Base-by-base conservation (phyloP, 1,284 basidiomycete species). In the Mycosarcoma mackinlayi region DNA sequence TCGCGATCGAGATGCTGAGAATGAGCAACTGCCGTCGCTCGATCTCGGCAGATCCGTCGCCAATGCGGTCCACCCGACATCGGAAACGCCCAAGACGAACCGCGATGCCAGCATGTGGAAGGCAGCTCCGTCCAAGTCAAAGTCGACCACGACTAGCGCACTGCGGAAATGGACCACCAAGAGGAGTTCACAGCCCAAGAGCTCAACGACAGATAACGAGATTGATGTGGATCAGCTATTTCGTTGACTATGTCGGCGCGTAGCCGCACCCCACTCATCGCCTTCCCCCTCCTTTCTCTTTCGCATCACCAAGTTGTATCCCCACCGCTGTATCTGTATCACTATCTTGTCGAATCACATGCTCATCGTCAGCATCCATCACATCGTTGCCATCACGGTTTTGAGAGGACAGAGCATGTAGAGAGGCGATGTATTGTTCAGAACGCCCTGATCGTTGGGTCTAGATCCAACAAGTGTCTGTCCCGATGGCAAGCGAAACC, bases 161-260 rank as follows among this genome's bases (percentile, higher is more conserved):
- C 39, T 59, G 45, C 56, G 62, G 9, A 59, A 59, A 33, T 59
- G 63, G 63, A 59, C 56, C n/a, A 51, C 18, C 24, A 65, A 55
- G 40, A 50, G 42, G 38, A 41, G 21, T 7, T 31, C 45, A 6
- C 40, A 45, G 33, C 33, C n/a, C 34, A 40, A 39, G 27, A 44
- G 34, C 24, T 45, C 23, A 28, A 30, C 23, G 13, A 44, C 28
- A 10, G 31, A 39, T 9, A 66, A 59, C 4, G 52, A 59, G 44
- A 33, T 66, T 7, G 63, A 60, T 19, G 37, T 66, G 10, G 63
- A 66, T 23, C 47, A 66, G 34, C 63, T 66, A 9, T 66, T 66
- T 30, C 35, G 49, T 16, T 56, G 40, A 37, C 16, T 16, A 16
- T n/a, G n/a, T n/a, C n/a, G n/a, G n/a, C n/a, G n/a, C n/a, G n/a